phyloP scores from a whole-genome alignment of 2,329 filamentous ascomycete genomes.

The Westerdykella sp. region DNA sequence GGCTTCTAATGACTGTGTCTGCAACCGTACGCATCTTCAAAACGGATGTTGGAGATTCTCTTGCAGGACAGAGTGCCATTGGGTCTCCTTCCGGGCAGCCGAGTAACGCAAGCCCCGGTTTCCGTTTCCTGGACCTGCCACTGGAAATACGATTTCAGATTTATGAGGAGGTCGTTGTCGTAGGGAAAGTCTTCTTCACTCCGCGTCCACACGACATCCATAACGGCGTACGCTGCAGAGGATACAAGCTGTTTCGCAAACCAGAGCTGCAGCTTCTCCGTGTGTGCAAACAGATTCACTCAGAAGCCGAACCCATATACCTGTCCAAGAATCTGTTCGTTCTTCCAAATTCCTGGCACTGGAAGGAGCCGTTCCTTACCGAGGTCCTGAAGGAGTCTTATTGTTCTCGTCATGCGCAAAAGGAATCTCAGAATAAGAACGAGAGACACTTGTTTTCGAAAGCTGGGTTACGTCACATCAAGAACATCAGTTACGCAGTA shows the following conservation, averaged over 20 bases:
- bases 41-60: too few relatives aligned
- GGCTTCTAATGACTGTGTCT: too few relatives aligned
- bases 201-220: conserved; percentile 1
- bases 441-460: conserved; percentile 3
- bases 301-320: conserved; percentile 12
- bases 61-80: not conserved
- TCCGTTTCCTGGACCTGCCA: conserved; percentile 19
- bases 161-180: conserved; percentile 11
- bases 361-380: conserved; percentile 1
- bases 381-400: too few relatives aligned
- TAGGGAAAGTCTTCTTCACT: conserved; percentile 13
- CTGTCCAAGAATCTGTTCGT: conserved; percentile 13
- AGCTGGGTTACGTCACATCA: not conserved
- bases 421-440: too few relatives aligned
- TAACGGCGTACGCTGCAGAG: conserved; percentile 3
- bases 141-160: conserved; percentile 8
- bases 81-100: not conserved
- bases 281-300: conserved; percentile 9
- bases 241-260: conserved; percentile 2
- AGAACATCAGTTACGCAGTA: conserved; percentile 1
- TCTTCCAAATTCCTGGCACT: conserved; percentile 5
- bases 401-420: too few relatives aligned
- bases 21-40: too few relatives aligned
- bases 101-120: not conserved
- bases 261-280: conserved; percentile 9